Evolutionary conservation across 2,329 filamentous ascomycete species (phyloP).

Genomic region (Cercospora zeae-maydis): DNA sequence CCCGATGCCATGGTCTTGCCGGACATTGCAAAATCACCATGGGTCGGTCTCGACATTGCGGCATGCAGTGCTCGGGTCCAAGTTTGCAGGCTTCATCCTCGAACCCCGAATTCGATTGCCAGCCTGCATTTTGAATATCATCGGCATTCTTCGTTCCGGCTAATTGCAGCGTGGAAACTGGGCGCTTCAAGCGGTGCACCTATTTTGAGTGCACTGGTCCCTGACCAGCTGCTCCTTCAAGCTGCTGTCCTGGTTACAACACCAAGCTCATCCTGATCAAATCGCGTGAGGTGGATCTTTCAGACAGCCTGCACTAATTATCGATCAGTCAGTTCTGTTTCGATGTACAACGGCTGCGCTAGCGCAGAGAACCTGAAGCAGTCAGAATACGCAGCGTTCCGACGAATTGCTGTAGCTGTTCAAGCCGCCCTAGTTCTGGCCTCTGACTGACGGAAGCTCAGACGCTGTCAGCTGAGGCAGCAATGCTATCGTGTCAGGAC

Average conservation of each 20-base stretch:
- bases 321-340: neutral
- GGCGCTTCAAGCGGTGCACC: neutral
- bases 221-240: neutral
- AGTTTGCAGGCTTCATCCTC: constrained; percentile 4
- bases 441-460: neutral
- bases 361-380: neutral
- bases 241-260: neutral
- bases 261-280: neutral
- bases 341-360: neutral
- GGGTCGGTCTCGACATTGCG: neutral
- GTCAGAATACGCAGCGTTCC: neutral
- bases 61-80: neutral
- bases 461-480: neutral
- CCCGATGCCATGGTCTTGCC: neutral
- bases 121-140: neutral
- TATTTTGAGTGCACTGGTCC: neutral
- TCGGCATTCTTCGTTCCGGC: neutral
- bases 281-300: neutral
- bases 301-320: neutral
- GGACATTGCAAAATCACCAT: neutral
- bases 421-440: neutral
- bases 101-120: neutral
- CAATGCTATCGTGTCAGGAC: neutral
- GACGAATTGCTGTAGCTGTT: neutral
- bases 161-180: neutral